Evolutionary conservation across 306 rosid species (phyloP), one percentile per base, ranked within the genome.

Genomic region (Delonix regia): DNA sequence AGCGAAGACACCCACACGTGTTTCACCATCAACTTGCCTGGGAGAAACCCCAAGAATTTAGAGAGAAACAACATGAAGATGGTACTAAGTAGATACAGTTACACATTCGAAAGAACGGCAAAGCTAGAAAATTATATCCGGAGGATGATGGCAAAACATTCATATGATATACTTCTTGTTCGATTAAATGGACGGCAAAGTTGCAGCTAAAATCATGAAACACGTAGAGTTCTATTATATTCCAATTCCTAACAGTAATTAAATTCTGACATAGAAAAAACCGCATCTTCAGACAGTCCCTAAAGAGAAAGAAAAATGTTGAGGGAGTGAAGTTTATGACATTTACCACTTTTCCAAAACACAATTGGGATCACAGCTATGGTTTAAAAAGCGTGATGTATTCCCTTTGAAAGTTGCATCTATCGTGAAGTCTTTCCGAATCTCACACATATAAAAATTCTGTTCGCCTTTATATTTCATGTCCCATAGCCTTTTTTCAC

Each of bases 341-440:
- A 94, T 93, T 86, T 76, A 94, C 99, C 99, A 94, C 81, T 94
- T 94, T 69, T 92, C 97, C 81, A 90, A 87, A 80, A 87, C 77
- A 79, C 97, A 94, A 77, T 94, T 94, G 81, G 99, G 99, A 75
- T 92, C 88, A 47, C 99, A 94, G 82, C 99, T 72, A 81, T 94
- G 99, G 84, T 94, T 94, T 77, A 94, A 77, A 82, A 94, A 94
- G 57, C 97, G 93, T 49, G 99, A 86, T 18, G 81, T 72, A 81
- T 94, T 94, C 68, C 97, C 97, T 85, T 94, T 94, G 83, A 89
- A 94, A 75, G 97, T 94, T 61, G 99, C 99, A 81, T 92, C 99
- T 48, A 94, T 94, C 51, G 97, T 92, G 85, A 94, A 92, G 86
- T 94, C 93, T 81, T 92, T 94, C 62, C 97, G 87, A 84, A 92